Evolutionary conservation across 768 basidiomycete genomes (phyloP).

Genomic region (Trichaptum fuscoviolaceum): DNA sequence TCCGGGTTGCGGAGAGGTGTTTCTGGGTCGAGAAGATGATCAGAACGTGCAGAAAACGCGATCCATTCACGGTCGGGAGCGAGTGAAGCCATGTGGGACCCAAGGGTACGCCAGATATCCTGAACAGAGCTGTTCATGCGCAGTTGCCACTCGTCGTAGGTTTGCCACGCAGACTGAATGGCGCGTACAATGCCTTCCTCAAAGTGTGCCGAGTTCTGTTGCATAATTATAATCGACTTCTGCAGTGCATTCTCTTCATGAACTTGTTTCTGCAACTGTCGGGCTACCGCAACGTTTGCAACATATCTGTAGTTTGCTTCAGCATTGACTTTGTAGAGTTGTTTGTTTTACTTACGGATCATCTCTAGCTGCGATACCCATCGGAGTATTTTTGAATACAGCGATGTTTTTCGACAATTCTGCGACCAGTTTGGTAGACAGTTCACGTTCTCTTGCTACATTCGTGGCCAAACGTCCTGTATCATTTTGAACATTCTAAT

Average conservation of each 20-base stretch:
- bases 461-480: conserved; percentile 86
- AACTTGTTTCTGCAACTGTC: conserved; percentile 86
- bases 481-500: conserved; percentile 90
- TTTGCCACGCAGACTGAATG: conserved; percentile 95
- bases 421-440: conserved; percentile 78
- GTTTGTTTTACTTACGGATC: conserved; percentile 68
- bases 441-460: conserved; percentile 91
- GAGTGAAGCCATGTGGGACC: conserved; percentile 69
- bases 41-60: conserved; percentile 85
- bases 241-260: conserved; percentile 97
- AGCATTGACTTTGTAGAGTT: conserved; percentile 8
- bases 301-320: conserved; percentile 42
- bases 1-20: conserved; percentile 83
- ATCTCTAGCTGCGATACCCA: conserved; percentile 69
- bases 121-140: conserved; percentile 72
- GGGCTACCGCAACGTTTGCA: conserved; percentile 63
- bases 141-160: conserved; percentile 90
- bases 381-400: conserved; percentile 93
- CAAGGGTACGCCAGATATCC: conserved; percentile 68
- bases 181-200: conserved; percentile 95
- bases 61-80: conserved; percentile 94
- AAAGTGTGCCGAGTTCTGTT: conserved; percentile 94
- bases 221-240: conserved; percentile 97
- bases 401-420: conserved; percentile 85
- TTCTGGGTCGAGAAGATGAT: conserved; percentile 95